Evolutionary conservation across 2,329 filamentous ascomycete species (phyloP).

Genomic region (Ceratocystis papillata): DNA sequence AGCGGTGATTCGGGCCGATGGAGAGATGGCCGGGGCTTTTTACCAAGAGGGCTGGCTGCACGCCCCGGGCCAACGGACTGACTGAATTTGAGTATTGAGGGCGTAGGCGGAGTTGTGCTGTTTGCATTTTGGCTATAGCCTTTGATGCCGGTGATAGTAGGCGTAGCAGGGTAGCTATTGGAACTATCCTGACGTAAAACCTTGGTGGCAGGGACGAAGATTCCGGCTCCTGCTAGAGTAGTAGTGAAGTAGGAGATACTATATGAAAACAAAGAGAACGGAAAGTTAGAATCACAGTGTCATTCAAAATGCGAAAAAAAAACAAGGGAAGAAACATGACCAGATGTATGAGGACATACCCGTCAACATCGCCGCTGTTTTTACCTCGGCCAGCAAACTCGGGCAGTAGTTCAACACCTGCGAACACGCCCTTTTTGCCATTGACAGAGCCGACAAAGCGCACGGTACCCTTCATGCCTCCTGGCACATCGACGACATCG

Average conservation of each 20-base stretch:
- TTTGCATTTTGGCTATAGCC: slow-evolving; percentile 47
- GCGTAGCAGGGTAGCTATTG: slow-evolving; percentile 52
- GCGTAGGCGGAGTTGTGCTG: slow-evolving; percentile 53
- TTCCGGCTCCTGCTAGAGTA: slow-evolving; percentile 66
- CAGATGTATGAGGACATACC: slow-evolving; percentile 43
- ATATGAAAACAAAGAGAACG: slow-evolving; percentile 17
- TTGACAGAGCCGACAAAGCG: slow-evolving; percentile 79
- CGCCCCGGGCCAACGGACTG: slow-evolving; percentile 72
- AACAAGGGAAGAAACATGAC: slow-evolving; percentile 14
- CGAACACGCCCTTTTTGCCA: slow-evolving; percentile 84
- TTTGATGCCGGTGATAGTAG: slow-evolving; percentile 47
- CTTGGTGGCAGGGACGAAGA: slow-evolving; percentile 82
- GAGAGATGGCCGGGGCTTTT: slow-evolving; percentile 59
- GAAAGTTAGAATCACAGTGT: too few species aligned
- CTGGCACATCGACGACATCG: slow-evolving; percentile 81
- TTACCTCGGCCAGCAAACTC: slow-evolving; percentile 79
- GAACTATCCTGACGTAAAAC: slow-evolving; percentile 57
- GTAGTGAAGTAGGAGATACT: slow-evolving; percentile 74
- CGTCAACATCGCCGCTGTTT: slow-evolving; percentile 92
- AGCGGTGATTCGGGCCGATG: slow-evolving; percentile 79
- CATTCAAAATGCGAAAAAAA: not conserved
- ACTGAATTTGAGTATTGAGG: slow-evolving; percentile 67
- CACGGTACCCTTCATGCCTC: slow-evolving; percentile 80
- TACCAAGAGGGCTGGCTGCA: slow-evolving; percentile 58
- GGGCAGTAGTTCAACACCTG: slow-evolving; percentile 74